Percentiles rank a stretch among this genome's conserved stretches.
phyloP scores from a whole-genome alignment of 1,139 yeast species.

The Saccharomyces hybrid region DNA sequence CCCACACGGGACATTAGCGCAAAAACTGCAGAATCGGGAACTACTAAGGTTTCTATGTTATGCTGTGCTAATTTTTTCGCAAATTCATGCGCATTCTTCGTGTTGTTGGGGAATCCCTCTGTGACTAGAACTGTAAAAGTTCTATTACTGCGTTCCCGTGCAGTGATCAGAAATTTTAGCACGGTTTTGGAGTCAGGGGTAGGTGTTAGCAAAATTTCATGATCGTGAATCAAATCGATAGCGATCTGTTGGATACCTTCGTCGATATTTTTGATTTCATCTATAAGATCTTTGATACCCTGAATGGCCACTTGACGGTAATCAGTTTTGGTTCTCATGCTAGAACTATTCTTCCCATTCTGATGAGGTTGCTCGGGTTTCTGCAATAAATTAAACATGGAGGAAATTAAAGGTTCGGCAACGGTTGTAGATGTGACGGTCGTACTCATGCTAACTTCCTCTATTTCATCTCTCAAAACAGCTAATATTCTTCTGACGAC shows the following conservation, averaged over 20 bases:
- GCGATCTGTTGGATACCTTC: conserved; percentile 89
- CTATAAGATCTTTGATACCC: conserved; percentile 87
- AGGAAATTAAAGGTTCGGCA: conserved; percentile 58
- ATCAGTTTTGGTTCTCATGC: conserved; percentile 37
- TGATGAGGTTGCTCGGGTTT: conserved; percentile 34
- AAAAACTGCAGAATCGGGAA: conserved; percentile 87
- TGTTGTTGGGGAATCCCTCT: conserved; percentile 86
- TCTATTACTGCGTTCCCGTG: conserved; percentile 66
- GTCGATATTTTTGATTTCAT: conserved; percentile 82
- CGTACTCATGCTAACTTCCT: conserved; percentile 35
- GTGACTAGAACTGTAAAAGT: conserved; percentile 88
- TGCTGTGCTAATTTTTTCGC: conserved; percentile 76
- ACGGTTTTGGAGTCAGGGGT: conserved; percentile 92
- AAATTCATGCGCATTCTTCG: conserved; percentile 65
- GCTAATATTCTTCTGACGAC: conserved; percentile 86
- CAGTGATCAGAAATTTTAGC: conserved; percentile 74
- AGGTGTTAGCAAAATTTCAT: conserved; percentile 84
- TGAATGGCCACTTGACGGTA: conserved; percentile 85
- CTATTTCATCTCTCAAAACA: conserved; percentile 79
- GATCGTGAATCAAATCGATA: conserved; percentile 88
- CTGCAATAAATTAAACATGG: conserved; percentile 84
- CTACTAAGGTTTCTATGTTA: conserved; percentile 81
- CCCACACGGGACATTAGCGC: conserved; percentile 98
- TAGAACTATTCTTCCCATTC: conserved; percentile 21
- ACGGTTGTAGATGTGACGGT: conserved; percentile 20